These are phyloP conservation scores for Gossypium aridum DNA, from an alignment of 441 rosid species.

Conservation along the genomic window DNA sequence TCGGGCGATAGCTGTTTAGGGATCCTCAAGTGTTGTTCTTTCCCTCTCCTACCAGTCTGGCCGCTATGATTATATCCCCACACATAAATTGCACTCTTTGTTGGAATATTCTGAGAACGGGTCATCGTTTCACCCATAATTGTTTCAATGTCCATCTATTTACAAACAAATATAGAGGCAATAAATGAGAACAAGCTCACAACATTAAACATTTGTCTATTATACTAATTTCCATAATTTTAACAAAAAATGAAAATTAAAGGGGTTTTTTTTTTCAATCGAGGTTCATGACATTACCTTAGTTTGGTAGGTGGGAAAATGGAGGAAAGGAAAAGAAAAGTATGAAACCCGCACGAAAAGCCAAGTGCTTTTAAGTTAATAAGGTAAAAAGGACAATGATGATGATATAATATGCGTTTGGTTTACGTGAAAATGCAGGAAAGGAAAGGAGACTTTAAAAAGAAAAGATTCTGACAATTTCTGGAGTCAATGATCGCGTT, in stretches of 20 bases:
- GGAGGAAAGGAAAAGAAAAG: background rate
- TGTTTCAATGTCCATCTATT: constrained; percentile 53
- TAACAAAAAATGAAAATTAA: background rate
- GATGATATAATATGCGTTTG: background rate
- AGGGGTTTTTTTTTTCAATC: background rate
- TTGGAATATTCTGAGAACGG: constrained; percentile 36
- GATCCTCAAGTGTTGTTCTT: constrained; percentile 66
- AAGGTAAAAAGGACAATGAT: background rate
- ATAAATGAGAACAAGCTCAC: constrained; percentile 3
- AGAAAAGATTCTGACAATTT: background rate
- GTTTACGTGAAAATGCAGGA: background rate
- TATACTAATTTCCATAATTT: background rate
- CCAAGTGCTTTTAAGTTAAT: background rate
- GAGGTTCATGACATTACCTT: background rate
- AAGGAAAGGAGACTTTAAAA: background rate
- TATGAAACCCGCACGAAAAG: background rate
- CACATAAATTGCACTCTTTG: constrained; percentile 92
- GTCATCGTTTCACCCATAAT: constrained; percentile 64
- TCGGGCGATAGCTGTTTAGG: constrained; percentile 93
- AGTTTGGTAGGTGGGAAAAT: constrained; percentile 1
- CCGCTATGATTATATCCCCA: constrained; percentile 96
- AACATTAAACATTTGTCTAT: background rate
- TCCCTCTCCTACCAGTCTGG: constrained; percentile 79
- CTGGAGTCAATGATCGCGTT: background rate
- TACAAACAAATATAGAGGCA: background rate